Evolutionary conservation across 768 basidiomycete genomes (phyloP).

Genomic region (Cystobasidium tubakii): DNA sequence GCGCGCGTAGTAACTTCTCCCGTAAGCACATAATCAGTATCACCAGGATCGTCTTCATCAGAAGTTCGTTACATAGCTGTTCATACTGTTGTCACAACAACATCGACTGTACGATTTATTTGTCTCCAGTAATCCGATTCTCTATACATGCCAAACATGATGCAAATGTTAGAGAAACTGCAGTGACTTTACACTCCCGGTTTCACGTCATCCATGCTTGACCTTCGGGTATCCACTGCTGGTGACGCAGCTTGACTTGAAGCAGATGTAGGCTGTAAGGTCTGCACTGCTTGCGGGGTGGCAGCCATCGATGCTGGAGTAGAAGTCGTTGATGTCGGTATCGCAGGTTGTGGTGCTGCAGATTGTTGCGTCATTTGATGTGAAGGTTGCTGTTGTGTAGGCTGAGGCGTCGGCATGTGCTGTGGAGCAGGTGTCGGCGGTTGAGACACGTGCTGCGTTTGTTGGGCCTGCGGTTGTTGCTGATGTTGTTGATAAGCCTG

Average conservation of each 20-base stretch:
- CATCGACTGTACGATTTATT: background rate
- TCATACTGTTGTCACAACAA: background rate
- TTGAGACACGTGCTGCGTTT: background rate
- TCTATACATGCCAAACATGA: too few species aligned
- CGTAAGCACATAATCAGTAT: background rate
- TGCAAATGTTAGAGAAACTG: too few species aligned
- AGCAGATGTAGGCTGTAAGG: background rate
- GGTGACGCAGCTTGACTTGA: constrained; percentile 6
- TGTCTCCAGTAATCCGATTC: too few species aligned
- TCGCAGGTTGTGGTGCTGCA: background rate
- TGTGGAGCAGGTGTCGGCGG: background rate
- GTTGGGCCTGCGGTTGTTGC: constrained; percentile 3
- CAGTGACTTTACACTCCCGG: background rate
- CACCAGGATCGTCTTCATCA: background rate
- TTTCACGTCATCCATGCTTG: constrained; percentile 1
- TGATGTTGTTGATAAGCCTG: background rate
- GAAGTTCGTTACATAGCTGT: background rate
- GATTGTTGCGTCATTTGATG: background rate
- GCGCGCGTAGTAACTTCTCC: background rate
- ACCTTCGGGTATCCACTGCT: background rate
- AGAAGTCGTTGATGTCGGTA: background rate
- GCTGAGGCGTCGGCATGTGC: background rate
- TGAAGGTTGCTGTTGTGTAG: background rate
- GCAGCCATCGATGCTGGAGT: background rate
- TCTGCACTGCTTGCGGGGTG: background rate